These are phyloP conservation scores for Penicillium italicum DNA, from an alignment of 2,329 filamentous ascomycete species.

Conservation along the genomic window DNA sequence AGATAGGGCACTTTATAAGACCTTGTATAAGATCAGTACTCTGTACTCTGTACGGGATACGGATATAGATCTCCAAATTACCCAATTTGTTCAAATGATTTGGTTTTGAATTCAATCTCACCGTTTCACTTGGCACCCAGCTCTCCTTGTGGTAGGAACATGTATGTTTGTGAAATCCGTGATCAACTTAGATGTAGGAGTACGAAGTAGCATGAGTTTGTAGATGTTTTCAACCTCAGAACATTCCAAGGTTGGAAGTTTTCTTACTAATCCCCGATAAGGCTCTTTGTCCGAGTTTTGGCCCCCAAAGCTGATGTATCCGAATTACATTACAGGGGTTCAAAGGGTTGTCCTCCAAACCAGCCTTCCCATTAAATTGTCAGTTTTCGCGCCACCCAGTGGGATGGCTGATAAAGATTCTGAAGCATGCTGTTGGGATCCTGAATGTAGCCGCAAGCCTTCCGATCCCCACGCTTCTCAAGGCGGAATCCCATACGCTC, in stretches of 20 bases:
- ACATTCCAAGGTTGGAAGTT: no score
- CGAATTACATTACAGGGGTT: neutral
- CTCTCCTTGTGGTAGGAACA: neutral
- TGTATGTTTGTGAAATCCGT: neutral
- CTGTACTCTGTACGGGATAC: no score
- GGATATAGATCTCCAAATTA: neutral
- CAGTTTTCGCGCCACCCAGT: constrained; percentile 79
- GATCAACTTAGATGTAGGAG: no score
- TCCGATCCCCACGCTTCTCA: constrained; percentile 60
- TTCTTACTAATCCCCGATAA: neutral
- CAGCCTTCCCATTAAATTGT: neutral
- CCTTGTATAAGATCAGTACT: no score
- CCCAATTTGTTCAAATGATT: no score
- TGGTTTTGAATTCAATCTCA: neutral
- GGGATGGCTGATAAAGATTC: constrained; percentile 72
- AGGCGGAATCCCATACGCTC: constrained; percentile 72
- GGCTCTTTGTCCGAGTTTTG: neutral
- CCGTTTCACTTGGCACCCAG: constrained; percentile 4
- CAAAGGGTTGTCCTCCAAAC: neutral
- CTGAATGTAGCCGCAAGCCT: constrained; percentile 71
- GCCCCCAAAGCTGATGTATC: neutral
- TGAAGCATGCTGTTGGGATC: constrained; percentile 81
- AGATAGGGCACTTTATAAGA: no score
- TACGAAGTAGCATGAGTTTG: no score
- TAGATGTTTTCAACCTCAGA: no score